Base-by-base conservation (phyloP, 2,329 filamentous ascomycete species). In the Lachnellula occidentalis region DNA sequence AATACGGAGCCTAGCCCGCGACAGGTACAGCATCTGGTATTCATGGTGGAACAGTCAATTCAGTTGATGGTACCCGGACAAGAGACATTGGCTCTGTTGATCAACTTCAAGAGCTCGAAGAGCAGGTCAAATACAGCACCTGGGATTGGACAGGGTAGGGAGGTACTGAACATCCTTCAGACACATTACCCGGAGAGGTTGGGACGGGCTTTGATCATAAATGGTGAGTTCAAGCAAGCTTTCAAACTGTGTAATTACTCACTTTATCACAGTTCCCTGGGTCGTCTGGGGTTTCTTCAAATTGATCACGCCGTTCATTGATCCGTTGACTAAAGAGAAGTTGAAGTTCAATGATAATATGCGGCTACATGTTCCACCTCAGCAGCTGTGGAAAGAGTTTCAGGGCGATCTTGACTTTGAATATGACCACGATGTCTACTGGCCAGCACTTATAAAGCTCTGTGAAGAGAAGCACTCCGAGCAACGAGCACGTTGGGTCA, bases 311-410 rank as follows among this genome's bases (percentile, higher is more conserved):
- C 91, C 92, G 39, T 96, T 99, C 73, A 96, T 99, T 73, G 94
- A 99, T 72, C 94, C 94, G 7, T 76, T 92, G 65, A 99, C 94
- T 9, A 85, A 88, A 55, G 85, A 94, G 67, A 99, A 99, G 78
- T 85, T 99, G 75, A 95, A 94, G 76, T 96, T 96, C 79, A 96
- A 97, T 76, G 91, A 96, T 71, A 88, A 95, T 68, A 85, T 96
- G 76, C 80, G 79, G 63, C 77, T 88, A 62, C 90, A 91, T 70
- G 87, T 99, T 19, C 91, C 91, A 5, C 73, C 84, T 7, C 78
- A 86, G 65, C 92, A 97, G 70, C 81, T 99, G 51, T 88, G 90
- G 85, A 86, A 84, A 65, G 78, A 85, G 54, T 78, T 76, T 63
- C 85, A 86, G 47, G 92, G 94, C 55, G 81, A 89, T 48, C 81